These are phyloP conservation scores for Acer campestre DNA, from an alignment of 345 rosid species.

Conservation along the genomic window DNA sequence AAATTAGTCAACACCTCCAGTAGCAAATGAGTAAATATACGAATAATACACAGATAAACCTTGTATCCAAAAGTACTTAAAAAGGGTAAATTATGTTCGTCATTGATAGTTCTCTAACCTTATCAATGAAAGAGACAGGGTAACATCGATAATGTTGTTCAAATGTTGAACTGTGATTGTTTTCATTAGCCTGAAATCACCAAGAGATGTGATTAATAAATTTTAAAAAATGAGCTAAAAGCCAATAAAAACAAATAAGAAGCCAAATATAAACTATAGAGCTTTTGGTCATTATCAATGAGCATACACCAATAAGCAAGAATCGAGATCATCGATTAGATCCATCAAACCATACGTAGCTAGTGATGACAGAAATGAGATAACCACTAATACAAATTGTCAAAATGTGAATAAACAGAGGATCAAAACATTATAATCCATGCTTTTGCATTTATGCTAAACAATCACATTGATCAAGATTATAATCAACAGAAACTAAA, in stretches of 20 bases:
- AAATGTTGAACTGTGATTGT: slow-evolving; percentile 35
- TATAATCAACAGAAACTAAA: slow-evolving; percentile 18
- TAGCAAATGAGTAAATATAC: background rate
- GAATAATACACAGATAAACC: background rate
- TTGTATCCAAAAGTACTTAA: no score
- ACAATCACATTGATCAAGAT: background rate
- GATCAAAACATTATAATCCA: slow-evolving; percentile 26
- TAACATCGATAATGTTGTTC: slow-evolving; percentile 61
- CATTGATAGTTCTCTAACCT: slow-evolving; percentile 33
- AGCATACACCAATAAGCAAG: background rate
- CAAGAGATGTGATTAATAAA: slow-evolving; percentile 12
- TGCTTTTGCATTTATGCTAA: background rate
- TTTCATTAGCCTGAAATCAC: slow-evolving; percentile 36
- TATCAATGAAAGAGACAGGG: slow-evolving; percentile 64
- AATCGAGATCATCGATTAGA: background rate
- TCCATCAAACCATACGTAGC: background rate
- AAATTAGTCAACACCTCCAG: background rate
- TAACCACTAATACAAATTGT: slow-evolving; percentile 10
- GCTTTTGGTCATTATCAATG: background rate
- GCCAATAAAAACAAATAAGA: background rate
- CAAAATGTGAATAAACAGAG: slow-evolving; percentile 12
- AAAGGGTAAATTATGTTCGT: background rate
- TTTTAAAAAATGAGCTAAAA: background rate
- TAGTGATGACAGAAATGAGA: background rate
- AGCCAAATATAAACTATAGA: background rate